A percentile compares a stretch with the other conserved stretches of the same genome.
These are phyloP conservation scores for Colletotrichum sp. DNA, from an alignment of 2,329 filamentous ascomycete genomes.

Conservation along the genomic window DNA sequence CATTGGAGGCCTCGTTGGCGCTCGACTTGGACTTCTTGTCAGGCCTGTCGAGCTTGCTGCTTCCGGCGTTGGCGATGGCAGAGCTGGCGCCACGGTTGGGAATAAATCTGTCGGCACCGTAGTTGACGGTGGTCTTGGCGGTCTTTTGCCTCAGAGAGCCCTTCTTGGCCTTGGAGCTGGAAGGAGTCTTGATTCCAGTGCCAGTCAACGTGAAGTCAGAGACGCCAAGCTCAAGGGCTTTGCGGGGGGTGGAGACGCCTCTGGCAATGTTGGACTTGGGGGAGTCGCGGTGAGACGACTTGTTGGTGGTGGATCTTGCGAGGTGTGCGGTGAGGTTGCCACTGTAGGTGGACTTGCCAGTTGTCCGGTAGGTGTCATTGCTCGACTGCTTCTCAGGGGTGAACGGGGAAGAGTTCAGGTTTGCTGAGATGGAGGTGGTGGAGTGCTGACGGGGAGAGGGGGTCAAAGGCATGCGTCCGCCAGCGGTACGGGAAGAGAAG, in stretches of 20 bases:
- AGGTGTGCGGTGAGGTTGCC: conserved; percentile 83
- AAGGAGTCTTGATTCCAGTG: conserved; percentile 74
- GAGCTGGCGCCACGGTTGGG: conserved; percentile 92
- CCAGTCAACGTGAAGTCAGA: conserved; percentile 92
- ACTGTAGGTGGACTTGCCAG: conserved; percentile 77
- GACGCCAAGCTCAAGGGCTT: conserved; percentile 83
- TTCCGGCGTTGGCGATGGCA: conserved; percentile 80
- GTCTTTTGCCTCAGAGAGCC: conserved; percentile 55
- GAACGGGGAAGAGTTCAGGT: conserved; percentile 74
- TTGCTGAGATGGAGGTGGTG: conserved; percentile 52
- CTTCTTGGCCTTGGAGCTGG: conserved; percentile 63
- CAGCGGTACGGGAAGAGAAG: conserved; percentile 91
- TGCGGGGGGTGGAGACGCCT: conserved; percentile 76
- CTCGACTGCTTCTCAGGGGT: conserved; percentile 69
- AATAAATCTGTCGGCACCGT: conserved; percentile 91
- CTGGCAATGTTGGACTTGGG: conserved; percentile 96
- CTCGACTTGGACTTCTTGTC: conserved; percentile 78
- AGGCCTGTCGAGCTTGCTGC: conserved; percentile 78
- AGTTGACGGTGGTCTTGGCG: conserved; percentile 79
- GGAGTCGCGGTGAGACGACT: conserved; percentile 78
- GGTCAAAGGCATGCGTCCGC: conserved; percentile 92
- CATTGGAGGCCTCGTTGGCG: conserved; percentile 72
- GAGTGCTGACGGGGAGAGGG: conserved; percentile 79
- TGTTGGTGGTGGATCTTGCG: conserved; percentile 68
- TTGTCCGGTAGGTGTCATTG: conserved; percentile 54